A percentile compares a stretch with the other conserved stretches of the same genome.
Conservation (phyloP, 2,329 filamentous ascomycete genomes). For the Pyrenophora teres region DNA sequence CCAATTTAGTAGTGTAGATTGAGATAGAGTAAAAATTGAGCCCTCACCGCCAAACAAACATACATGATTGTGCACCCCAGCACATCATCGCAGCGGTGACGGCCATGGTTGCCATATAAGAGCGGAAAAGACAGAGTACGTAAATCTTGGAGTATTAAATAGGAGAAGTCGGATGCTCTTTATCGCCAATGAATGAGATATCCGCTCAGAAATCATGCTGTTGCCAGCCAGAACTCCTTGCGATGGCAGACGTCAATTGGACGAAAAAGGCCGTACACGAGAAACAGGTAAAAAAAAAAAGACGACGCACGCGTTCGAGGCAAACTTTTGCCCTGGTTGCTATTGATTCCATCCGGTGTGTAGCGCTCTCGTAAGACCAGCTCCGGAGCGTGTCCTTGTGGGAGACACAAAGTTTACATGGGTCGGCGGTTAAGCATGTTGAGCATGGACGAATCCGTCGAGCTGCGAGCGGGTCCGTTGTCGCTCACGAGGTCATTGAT, state of each 20-base stretch:
- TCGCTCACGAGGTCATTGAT: constrained; percentile 50
- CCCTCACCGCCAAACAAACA: constrained; percentile 25
- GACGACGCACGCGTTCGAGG: constrained; percentile 5
- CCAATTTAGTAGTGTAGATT: constrained; percentile 26
- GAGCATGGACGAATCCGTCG: constrained; percentile 51
- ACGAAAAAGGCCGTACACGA: constrained; percentile 25
- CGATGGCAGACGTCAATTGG: constrained; percentile 18
- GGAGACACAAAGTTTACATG: constrained; percentile 30
- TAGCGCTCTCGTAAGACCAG: constrained; percentile 38
- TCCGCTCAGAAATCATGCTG: constrained; percentile 30
- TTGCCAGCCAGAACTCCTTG: constrained; percentile 23
- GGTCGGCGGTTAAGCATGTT: constrained; percentile 50
- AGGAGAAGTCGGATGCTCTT: constrained; percentile 23
- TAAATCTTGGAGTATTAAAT: constrained; percentile 12
- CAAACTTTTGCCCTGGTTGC: constrained; percentile 10
- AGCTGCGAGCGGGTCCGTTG: constrained; percentile 45
- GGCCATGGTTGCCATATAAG: constrained; percentile 4
- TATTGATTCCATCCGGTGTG: constrained; percentile 14
- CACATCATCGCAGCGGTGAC: neutral
- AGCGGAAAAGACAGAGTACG: constrained; percentile 11
- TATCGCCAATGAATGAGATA: constrained; percentile 27
- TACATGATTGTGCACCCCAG: constrained; percentile 5
- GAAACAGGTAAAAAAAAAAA: constrained; percentile 5
- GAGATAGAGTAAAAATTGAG: constrained; percentile 20
- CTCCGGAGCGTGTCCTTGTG: constrained; percentile 27